Percentiles rank a stretch among this genome's conserved stretches.
Conservation (phyloP, 352 stramenopile genomes). For the Albugo laibachii region DNA sequence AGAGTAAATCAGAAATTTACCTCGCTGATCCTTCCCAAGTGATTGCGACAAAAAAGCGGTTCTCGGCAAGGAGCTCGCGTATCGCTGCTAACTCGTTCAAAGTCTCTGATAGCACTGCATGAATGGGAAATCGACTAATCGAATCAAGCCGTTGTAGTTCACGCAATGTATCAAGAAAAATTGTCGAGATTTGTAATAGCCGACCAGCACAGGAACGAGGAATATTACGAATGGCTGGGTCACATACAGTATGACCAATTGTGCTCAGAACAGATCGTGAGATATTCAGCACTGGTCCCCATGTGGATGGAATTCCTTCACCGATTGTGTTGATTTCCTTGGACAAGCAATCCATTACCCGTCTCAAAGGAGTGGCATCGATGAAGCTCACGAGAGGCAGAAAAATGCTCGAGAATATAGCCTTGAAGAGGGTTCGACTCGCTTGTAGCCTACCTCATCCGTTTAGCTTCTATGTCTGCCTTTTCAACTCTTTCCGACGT, state of each 20-base stretch:
- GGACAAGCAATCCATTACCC: constrained; percentile 87
- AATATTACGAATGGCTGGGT: constrained; percentile 52
- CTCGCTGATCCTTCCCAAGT: constrained; percentile 36
- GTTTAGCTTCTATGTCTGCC: too few species aligned
- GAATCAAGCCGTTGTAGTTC: constrained; percentile 94
- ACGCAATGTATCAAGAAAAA: constrained; percentile 84
- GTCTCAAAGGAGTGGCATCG: constrained; percentile 65
- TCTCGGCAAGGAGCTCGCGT: constrained; percentile 19
- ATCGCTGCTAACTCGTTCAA: constrained; percentile 84
- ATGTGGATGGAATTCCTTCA: constrained; percentile 37
- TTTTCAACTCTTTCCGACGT: too few species aligned
- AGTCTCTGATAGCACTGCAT: constrained; percentile 86
- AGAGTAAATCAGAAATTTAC: constrained; percentile 93
- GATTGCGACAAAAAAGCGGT: neutral
- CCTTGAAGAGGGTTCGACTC: constrained; percentile 29
- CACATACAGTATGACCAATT: constrained; percentile 31
- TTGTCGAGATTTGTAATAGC: constrained; percentile 69
- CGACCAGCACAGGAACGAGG: constrained; percentile 32
- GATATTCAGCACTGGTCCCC: constrained; percentile 7
- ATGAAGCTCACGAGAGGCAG: constrained; percentile 46
- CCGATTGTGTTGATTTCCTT: constrained; percentile 86
- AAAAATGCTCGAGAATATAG: constrained; percentile 25
- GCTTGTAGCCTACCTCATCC: constrained; percentile 33
- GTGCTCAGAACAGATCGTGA: constrained; percentile 40
- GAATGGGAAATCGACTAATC: constrained; percentile 86